A percentile compares a stretch with the other conserved stretches of the same genome.
Evolutionary conservation across 306 rosid species (phyloP).

Genomic region (Prinsepia uniflora): DNA sequence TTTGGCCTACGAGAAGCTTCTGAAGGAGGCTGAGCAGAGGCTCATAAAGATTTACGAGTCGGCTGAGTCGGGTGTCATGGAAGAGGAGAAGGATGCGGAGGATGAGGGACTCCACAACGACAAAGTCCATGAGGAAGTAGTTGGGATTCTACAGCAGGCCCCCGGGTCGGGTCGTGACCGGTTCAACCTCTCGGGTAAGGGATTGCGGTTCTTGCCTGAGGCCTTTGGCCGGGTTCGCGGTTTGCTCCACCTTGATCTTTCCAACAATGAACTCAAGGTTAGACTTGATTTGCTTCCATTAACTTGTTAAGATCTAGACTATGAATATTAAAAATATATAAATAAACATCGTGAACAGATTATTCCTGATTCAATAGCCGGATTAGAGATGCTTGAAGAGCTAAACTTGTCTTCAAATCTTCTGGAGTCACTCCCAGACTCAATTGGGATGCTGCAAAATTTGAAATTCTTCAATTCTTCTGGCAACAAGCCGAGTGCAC

Average conservation of each 20-base stretch:
- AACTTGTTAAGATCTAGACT: background rate
- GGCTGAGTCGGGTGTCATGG: conserved; percentile 26
- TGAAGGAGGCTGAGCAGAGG: conserved; percentile 73
- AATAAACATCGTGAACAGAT: conserved; percentile 34
- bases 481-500: conserved; percentile 62
- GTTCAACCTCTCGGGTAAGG: conserved; percentile 50
- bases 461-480: conserved; percentile 66
- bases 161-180: conserved; percentile 51
- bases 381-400: conserved; percentile 76
- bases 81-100: conserved; percentile 10
- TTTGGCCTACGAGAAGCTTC: conserved; percentile 61
- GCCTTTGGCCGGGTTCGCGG: conserved; percentile 58
- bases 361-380: conserved; percentile 73
- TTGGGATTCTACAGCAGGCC: conserved; percentile 60
- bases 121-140: conserved; percentile 60
- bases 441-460: conserved; percentile 76
- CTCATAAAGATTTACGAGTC: conserved; percentile 65
- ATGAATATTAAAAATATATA: background rate
- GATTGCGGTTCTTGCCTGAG: conserved; percentile 58
- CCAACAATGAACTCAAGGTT: conserved; percentile 66
- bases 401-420: conserved; percentile 66
- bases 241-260: conserved; percentile 52
- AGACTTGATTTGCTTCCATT: background rate
- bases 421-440: conserved; percentile 67
- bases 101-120: conserved; percentile 10